phyloP scores from a whole-genome alignment of 345 rosid genomes.

The Eucalyptus marginata region DNA sequence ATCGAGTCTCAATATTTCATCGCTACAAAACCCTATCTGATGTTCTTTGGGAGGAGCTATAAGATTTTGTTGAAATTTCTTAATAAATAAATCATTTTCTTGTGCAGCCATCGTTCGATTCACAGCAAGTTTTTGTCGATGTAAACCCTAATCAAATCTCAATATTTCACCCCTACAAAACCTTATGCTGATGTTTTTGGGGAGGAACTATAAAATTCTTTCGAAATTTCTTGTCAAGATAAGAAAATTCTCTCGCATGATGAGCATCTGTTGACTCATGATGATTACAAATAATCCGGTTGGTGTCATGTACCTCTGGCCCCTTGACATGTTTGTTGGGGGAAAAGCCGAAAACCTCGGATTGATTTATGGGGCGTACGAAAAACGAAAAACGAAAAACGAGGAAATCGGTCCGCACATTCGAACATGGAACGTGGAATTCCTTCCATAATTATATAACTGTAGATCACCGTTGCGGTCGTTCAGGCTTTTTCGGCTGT shows the following conservation, averaged over 20 bases:
- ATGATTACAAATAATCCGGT: not conserved
- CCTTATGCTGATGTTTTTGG: not conserved
- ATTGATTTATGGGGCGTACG: not conserved
- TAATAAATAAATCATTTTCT: no score
- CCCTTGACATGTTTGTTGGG: not conserved
- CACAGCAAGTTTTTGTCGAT: not conserved
- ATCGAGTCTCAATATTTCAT: not conserved
- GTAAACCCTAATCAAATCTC: not conserved
- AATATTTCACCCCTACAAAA: not conserved
- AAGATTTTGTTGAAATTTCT: no score
- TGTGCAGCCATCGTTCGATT: not conserved
- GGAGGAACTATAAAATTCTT: not conserved
- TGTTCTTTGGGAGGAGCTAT: not conserved
- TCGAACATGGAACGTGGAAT: not conserved
- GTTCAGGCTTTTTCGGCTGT: not conserved
- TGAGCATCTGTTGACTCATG: not conserved
- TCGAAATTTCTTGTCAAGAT: not conserved
- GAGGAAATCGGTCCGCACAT: not conserved
- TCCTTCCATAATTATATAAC: not conserved
- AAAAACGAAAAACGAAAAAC: not conserved
- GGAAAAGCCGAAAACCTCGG: not conserved
- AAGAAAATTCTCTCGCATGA: not conserved
- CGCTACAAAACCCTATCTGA: not conserved
- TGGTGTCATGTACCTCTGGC: not conserved
- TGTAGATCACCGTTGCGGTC: not conserved